Percentiles rank a stretch among this genome's conserved stretches.
phyloP scores from a whole-genome alignment of 2,329 filamentous ascomycete species.

The Ilyonectria sp. region DNA sequence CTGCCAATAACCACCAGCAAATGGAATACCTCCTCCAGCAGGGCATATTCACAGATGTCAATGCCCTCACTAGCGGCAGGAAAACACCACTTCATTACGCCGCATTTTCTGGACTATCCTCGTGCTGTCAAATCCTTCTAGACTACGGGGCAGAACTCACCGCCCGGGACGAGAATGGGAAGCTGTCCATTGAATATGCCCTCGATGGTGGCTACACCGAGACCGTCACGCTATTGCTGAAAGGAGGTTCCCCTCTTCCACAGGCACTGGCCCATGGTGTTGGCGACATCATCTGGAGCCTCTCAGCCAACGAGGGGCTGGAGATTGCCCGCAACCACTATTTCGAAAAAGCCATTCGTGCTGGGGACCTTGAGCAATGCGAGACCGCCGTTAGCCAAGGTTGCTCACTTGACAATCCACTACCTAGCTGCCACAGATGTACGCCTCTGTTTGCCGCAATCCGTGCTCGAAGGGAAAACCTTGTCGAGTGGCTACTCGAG shows the following conservation, averaged over 20 bases:
- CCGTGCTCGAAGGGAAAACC: background rate
- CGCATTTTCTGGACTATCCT: background rate
- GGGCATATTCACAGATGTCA: background rate
- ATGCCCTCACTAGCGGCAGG: background rate
- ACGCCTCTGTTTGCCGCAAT: conserved; percentile 12
- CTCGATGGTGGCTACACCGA: background rate
- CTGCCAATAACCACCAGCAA: background rate
- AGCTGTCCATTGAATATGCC: conserved; percentile 6
- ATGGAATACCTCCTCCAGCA: background rate
- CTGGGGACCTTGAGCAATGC: background rate
- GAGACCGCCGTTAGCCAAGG: background rate
- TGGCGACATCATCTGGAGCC: background rate
- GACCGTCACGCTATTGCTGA: background rate
- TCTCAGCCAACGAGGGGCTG: too few relatives aligned
- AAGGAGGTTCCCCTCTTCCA: background rate
- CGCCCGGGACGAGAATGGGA: background rate
- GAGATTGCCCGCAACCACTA: too few relatives aligned
- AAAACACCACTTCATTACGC: conserved; percentile 15
- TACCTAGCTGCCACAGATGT: background rate
- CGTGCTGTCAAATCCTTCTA: background rate
- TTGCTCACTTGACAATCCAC: background rate
- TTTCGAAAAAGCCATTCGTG: conserved; percentile 4
- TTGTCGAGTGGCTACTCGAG: conserved; percentile 9
- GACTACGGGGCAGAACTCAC: background rate
- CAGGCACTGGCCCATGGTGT: background rate